Evolutionary conservation across 352 stramenopile species (phyloP).

Genomic region (Phytophthora pistaciae): DNA sequence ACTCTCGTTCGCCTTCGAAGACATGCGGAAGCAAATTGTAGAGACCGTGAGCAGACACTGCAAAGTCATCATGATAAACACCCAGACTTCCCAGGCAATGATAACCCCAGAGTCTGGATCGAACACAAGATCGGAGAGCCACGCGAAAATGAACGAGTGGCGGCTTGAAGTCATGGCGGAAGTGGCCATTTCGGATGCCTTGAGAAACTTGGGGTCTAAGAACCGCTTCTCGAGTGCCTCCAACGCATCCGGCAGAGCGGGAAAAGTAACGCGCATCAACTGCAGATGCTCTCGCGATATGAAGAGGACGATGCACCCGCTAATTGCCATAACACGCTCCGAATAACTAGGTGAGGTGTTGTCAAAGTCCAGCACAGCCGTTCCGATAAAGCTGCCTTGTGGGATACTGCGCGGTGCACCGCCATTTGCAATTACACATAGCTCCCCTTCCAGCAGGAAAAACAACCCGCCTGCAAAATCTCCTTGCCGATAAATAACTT

Average conservation of each 20-base stretch:
- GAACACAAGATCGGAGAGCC: conserved; percentile 40
- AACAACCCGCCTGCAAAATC: conserved; percentile 67
- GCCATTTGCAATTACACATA: conserved; percentile 56
- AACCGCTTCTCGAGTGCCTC: conserved; percentile 58
- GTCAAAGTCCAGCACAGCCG: conserved; percentile 47
- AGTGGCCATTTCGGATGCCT: conserved; percentile 43
- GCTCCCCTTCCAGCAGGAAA: conserved; percentile 65
- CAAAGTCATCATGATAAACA: conserved; percentile 61
- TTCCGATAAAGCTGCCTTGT: conserved; percentile 66
- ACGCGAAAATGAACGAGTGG: conserved; percentile 6
- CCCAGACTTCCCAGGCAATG: conserved; percentile 66
- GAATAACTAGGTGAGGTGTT: conserved; percentile 47
- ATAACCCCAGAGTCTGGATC: conserved; percentile 64
- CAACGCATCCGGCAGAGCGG: conserved; percentile 39
- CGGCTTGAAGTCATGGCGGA: conserved; percentile 1
- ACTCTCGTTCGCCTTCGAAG: not conserved
- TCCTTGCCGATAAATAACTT: conserved; percentile 72
- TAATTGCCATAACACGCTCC: conserved; percentile 63
- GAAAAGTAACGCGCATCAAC: conserved; percentile 47
- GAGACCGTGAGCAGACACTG: conserved; percentile 61
- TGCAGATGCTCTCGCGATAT: conserved; percentile 57
- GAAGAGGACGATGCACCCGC: conserved; percentile 63
- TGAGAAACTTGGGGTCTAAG: conserved; percentile 60
- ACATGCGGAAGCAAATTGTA: conserved; percentile 52
- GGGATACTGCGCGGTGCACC: conserved; percentile 46